phyloP scores from a whole-genome alignment of 352 stramenopile species.

The Globisporangium echinulatum region DNA sequence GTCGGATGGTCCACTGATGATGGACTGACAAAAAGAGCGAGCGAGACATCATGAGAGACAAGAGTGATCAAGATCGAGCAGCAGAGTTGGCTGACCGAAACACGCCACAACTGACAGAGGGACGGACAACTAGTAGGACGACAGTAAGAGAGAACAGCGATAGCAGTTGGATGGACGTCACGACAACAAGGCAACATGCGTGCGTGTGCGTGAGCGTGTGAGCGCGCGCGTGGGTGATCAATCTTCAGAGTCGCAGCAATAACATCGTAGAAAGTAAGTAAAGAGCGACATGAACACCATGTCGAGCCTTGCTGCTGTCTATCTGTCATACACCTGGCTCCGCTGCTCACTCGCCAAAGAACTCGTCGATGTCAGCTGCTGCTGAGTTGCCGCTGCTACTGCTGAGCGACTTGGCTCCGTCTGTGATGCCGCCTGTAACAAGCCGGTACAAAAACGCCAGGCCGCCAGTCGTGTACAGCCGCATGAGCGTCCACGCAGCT shows the following conservation, averaged over 20 bases:
- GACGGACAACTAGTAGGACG: too few species aligned
- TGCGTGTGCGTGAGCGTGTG: neutral
- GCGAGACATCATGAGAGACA: neutral
- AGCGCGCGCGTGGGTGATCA: neutral
- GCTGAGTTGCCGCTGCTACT: neutral
- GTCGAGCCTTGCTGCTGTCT: neutral
- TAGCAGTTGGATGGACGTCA: too few species aligned
- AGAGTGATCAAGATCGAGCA: neutral
- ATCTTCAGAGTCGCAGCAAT: slow-evolving; percentile 2
- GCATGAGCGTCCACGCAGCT: slow-evolving; percentile 53
- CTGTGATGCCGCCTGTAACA: neutral
- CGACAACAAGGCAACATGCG: neutral
- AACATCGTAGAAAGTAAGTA: slow-evolving; percentile 8
- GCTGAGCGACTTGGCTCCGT: neutral
- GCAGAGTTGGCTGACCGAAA: too few species aligned
- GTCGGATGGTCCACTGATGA: slow-evolving; percentile 24
- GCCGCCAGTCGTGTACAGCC: slow-evolving; percentile 63
- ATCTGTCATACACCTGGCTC: neutral
- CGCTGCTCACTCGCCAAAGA: slow-evolving; percentile 10
- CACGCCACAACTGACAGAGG: too few species aligned
- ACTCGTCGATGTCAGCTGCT: slow-evolving; percentile 2
- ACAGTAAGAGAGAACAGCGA: too few species aligned
- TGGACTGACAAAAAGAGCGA: slow-evolving; percentile 17
- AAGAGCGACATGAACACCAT: slow-evolving; percentile 2
- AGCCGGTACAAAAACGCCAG: slow-evolving; percentile 18